phyloP scores from a whole-genome alignment of 257 asterid genomes.

The Fraxinus anomala region DNA sequence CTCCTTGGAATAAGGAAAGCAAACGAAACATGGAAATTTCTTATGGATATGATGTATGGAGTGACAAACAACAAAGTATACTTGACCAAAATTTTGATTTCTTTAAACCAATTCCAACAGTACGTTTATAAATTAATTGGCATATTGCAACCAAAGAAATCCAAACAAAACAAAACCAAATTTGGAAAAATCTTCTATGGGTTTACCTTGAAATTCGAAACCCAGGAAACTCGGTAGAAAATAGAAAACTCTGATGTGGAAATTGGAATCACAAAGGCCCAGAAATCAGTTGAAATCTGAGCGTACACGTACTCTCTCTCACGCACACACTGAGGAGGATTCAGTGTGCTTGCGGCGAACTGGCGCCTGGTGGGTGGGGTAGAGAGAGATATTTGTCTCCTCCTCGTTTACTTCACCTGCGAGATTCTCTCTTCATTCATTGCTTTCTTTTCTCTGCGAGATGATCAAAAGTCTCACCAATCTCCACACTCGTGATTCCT shows the following conservation, averaged over 20 bases:
- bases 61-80: too few relatives aligned
- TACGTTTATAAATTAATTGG: not conserved
- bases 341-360: not conserved
- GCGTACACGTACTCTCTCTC: conserved; percentile 5
- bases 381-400: conserved; percentile 35
- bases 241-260: conserved; percentile 28
- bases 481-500: not conserved
- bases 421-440: conserved; percentile 55
- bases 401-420: conserved; percentile 47
- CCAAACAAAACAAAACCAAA: conserved; percentile 9
- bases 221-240: conserved; percentile 20
- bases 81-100: too few relatives aligned
- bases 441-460: conserved; percentile 32
- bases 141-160: not conserved
- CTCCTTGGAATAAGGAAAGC: too few relatives aligned
- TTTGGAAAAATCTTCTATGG: conserved; percentile 11
- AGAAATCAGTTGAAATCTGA: conserved; percentile 26
- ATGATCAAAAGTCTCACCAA: conserved; percentile 2
- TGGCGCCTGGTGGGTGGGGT: not conserved
- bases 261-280: conserved; percentile 2
- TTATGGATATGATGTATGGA: too few relatives aligned
- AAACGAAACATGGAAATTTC: not conserved
- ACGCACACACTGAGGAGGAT: conserved; percentile 10
- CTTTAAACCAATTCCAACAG: too few relatives aligned
- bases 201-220: conserved; percentile 39